Evolutionary conservation across 805 yeast species (phyloP).

Genomic region (Candida insectorum): DNA sequence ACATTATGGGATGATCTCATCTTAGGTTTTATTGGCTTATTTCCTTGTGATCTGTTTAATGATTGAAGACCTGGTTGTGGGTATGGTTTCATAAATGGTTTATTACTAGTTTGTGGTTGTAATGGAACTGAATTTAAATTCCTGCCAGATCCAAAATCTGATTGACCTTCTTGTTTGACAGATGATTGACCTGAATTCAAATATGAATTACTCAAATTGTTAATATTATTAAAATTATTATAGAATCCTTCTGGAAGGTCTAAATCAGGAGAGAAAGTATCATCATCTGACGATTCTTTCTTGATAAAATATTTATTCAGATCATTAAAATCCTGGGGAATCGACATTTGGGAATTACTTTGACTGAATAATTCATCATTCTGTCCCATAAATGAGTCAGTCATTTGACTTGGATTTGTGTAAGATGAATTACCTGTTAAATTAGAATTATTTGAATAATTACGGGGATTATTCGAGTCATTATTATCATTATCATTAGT

Average conservation of each 20-base stretch:
- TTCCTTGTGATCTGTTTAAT: constrained; percentile 7
- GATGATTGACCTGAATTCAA: no score
- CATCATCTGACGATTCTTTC: constrained; percentile 9
- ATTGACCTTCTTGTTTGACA: no score
- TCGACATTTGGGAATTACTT: no score
- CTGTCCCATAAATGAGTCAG: no score
- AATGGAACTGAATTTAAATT: background rate
- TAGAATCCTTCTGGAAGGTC: constrained; percentile 3
- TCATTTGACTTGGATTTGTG: no score
- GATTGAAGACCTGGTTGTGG: background rate
- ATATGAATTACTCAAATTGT: background rate
- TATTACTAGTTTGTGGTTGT: background rate
- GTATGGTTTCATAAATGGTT: background rate
- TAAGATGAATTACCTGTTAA: no score
- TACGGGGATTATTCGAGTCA: no score
- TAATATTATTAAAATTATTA: constrained; percentile 1
- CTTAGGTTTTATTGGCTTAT: constrained; percentile 14
- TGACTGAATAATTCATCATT: no score
- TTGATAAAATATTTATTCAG: constrained; percentile 3
- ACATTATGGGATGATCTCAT: constrained; percentile 37
- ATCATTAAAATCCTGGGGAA: no score
- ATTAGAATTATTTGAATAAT: no score
- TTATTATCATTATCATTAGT: no score
- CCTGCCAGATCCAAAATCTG: no score
- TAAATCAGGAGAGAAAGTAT: constrained; percentile 3